phyloP scores from a whole-genome alignment of 2,329 filamentous ascomycete species.

The Pseudocercospora crystallina region DNA sequence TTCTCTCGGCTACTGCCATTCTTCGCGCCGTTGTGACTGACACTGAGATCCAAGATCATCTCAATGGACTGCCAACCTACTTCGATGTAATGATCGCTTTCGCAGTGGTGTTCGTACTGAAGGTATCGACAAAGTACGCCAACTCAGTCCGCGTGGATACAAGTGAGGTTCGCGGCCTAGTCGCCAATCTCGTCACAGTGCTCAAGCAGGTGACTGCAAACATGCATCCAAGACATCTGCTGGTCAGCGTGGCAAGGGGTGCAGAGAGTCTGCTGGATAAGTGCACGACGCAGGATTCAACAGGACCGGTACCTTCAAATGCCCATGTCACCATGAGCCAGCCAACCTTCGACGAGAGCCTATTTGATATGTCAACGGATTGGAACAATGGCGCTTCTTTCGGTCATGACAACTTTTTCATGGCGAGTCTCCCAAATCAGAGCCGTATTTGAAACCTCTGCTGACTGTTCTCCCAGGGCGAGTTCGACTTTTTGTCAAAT shows the following conservation, averaged over 20 bases:
- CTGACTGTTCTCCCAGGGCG: conserved; percentile 4
- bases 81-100: conserved; percentile 36
- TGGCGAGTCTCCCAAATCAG: conserved; percentile 11
- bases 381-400: conserved; percentile 25
- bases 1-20: conserved; percentile 30
- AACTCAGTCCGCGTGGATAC: conserved; percentile 29
- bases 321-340: conserved; percentile 31
- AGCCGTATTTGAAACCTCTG: too few relatives aligned
- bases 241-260: conserved; percentile 30
- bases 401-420: conserved; percentile 29
- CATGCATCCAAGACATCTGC: conserved; percentile 33
- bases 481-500: conserved; percentile 33
- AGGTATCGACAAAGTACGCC: conserved; percentile 33
- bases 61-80: conserved; percentile 34
- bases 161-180: conserved; percentile 26
- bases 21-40: conserved; percentile 27
- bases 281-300: conserved; percentile 19
- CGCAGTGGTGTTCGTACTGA: conserved; percentile 33
- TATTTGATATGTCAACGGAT: conserved; percentile 28
- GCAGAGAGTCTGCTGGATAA: conserved; percentile 28
- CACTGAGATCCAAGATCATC: conserved; percentile 28
- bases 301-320: conserved; percentile 26
- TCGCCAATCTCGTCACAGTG: conserved; percentile 27
- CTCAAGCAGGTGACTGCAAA: conserved; percentile 29
- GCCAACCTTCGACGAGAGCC: conserved; percentile 30